These are phyloP conservation scores for Dacryopinax spathularia DNA, from an alignment of 768 basidiomycete genomes.

Conservation along the genomic window DNA sequence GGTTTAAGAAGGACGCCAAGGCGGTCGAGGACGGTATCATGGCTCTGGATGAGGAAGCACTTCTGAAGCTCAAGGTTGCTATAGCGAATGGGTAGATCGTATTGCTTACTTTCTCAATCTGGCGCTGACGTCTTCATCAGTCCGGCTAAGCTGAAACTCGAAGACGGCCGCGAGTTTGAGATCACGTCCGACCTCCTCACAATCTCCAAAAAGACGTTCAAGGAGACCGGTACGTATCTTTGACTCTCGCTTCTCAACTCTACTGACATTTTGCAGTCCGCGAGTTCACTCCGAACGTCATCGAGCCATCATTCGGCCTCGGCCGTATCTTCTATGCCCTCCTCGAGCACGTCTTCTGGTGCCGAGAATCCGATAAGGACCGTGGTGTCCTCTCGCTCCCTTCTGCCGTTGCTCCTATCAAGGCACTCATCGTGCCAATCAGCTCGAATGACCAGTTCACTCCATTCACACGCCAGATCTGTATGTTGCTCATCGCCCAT, in stretches of 20 bases:
- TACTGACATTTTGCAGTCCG: conserved; percentile 44
- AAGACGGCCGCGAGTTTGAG: conserved; percentile 52
- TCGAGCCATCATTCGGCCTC: conserved; percentile 95
- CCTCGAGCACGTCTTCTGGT: conserved; percentile 94
- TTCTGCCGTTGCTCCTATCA: conserved; percentile 81
- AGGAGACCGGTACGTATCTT: conserved; percentile 51
- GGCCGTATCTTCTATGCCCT: conserved; percentile 89
- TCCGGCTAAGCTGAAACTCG: conserved; percentile 38
- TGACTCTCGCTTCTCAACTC: neutral
- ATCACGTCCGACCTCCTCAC: conserved; percentile 60
- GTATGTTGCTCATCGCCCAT: conserved; percentile 39
- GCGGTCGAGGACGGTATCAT: conserved; percentile 48
- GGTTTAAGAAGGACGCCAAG: conserved; percentile 71
- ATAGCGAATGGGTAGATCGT: conserved; percentile 54
- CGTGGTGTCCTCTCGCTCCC: conserved; percentile 86
- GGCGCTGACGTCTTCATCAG: conserved; percentile 25
- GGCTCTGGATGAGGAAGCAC: conserved; percentile 47
- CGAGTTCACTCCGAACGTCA: conserved; percentile 93
- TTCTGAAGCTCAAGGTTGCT: conserved; percentile 53
- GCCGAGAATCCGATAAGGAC: conserved; percentile 77
- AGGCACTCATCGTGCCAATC: conserved; percentile 90
- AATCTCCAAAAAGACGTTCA: conserved; percentile 72
- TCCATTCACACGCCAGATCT: conserved; percentile 74
- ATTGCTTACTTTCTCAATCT: neutral
- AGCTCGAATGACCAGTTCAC: conserved; percentile 73